These are phyloP conservation scores for Symmetrospora coprosmae DNA, from an alignment of 768 basidiomycete genomes.

Conservation along the genomic window DNA sequence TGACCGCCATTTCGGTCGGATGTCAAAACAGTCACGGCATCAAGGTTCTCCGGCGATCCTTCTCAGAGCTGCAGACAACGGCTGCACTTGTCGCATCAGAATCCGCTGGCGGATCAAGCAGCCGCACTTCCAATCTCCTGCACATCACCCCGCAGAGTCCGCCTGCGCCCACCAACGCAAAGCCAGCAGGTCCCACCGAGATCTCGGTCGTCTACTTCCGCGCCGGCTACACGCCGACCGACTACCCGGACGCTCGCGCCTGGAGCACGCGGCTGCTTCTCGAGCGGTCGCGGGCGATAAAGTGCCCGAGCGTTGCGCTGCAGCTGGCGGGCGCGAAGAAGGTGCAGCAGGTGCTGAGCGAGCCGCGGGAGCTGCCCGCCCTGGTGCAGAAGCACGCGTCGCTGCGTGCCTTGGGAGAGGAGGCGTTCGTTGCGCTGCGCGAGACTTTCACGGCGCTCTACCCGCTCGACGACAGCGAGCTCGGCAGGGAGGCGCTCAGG, in stretches of 20 bases:
- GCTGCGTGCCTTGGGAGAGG: conserved; percentile 9
- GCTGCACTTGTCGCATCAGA: too few relatives aligned
- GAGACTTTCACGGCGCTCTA: conserved; percentile 79
- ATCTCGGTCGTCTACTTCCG: conserved; percentile 84
- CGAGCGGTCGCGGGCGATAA: conserved; percentile 71
- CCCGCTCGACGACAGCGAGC: conserved; percentile 46
- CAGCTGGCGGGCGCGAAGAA: conserved; percentile 96
- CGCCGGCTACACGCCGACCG: conserved; percentile 68
- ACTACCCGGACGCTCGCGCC: conserved; percentile 52
- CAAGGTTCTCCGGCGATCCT: conserved; percentile 41
- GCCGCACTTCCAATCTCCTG: too few relatives aligned
- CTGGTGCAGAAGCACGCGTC: too few relatives aligned
- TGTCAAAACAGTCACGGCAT: conserved; percentile 52
- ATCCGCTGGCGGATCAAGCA: too few relatives aligned
- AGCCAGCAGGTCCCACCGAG: conserved; percentile 41
- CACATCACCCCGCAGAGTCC: conserved; percentile 31
- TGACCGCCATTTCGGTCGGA: too few relatives aligned
- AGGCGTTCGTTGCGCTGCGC: conserved; percentile 33
- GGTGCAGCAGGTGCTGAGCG: conserved; percentile 66
- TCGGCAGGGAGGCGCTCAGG: conserved; percentile 42
- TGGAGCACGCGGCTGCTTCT: conserved; percentile 63
- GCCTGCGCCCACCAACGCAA: conserved; percentile 6
- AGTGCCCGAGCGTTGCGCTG: conserved; percentile 76
- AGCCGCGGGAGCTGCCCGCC: conserved; percentile 55
- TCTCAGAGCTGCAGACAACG: conserved; percentile 51